Conservation (phyloP, 1,284 basidiomycete species). For the Cutaneotrichosporon cavernicola region DNA sequence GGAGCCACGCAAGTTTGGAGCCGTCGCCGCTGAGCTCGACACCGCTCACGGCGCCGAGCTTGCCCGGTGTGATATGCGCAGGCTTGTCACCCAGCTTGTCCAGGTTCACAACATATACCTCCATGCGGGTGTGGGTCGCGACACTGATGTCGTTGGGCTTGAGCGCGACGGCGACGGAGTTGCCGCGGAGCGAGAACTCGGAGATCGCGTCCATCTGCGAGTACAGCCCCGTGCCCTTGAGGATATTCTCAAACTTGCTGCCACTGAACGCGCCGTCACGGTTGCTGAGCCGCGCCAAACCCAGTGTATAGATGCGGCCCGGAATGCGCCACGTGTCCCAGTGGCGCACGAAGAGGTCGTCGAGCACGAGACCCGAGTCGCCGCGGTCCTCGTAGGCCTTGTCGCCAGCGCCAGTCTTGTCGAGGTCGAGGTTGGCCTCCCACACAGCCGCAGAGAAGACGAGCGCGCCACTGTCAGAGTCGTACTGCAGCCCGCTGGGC, state of each 20-base stretch:
- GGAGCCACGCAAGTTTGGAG: conserved; percentile 76
- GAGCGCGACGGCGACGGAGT: conserved; percentile 73
- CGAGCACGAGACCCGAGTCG: conserved; percentile 72
- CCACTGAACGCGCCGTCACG: conserved; percentile 35
- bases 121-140: conserved; percentile 59
- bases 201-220: conserved; percentile 69
- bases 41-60: conserved; percentile 73
- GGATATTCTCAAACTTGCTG: conserved; percentile 60
- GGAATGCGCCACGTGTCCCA: conserved; percentile 85
- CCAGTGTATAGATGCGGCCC: conserved; percentile 59
- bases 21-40: conserved; percentile 68
- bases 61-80: conserved; percentile 66
- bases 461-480: conserved; percentile 33
- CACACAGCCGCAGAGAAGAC: conserved; percentile 74
- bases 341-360: conserved; percentile 72
- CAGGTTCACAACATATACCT: conserved; percentile 52
- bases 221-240: conserved; percentile 65
- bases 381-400: conserved; percentile 69
- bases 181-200: conserved; percentile 61
- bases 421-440: conserved; percentile 64
- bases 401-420: conserved; percentile 65
- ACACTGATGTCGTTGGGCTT: conserved; percentile 72
- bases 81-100: conserved; percentile 21
- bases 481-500: conserved; percentile 66
- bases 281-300: conserved; percentile 48